phyloP scores from a whole-genome alignment of 164 flowering plant genomes.

The Kingdonia uniflora region DNA sequence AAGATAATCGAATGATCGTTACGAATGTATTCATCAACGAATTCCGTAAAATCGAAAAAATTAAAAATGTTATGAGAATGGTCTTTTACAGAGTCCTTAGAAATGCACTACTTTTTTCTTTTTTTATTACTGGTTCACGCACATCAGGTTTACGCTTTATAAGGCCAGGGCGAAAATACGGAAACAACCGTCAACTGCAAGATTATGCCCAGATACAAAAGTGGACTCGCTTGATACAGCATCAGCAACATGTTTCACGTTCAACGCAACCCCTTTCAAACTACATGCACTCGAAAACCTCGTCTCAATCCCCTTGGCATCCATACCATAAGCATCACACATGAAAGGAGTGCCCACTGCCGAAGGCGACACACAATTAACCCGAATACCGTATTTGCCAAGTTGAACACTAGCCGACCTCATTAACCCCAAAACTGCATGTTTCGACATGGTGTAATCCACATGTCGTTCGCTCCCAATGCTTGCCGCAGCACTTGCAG shows the following conservation, averaged over 20 bases:
- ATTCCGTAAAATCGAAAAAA: no score
- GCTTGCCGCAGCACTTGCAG: conserved; percentile 27
- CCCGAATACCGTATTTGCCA: conserved; percentile 37
- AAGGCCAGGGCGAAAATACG: no score
- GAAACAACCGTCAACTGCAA: conserved; percentile 32
- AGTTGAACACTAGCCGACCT: conserved; percentile 27
- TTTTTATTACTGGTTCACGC: no score
- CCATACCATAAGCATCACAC: not conserved
- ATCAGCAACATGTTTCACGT: conserved; percentile 32
- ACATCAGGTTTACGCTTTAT: no score
- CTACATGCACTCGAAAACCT: not conserved
- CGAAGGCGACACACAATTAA: conserved; percentile 42
- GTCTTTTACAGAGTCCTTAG: no score
- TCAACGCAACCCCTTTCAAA: conserved; percentile 14
- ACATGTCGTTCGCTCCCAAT: not conserved
- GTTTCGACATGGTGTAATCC: conserved; percentile 40
- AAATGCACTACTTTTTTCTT: no score
- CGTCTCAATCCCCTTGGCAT: conserved; percentile 18
- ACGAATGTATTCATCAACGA: no score
- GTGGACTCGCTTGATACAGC: conserved; percentile 34
- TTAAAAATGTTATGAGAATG: no score
- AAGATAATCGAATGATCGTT: no score
- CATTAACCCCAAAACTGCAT: conserved; percentile 43
- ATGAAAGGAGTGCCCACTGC: conserved; percentile 29
- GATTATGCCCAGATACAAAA: conserved; percentile 31